These are phyloP conservation scores for Rosellinia necatrix DNA, from an alignment of 2,329 filamentous ascomycete species.

Conservation along the genomic window DNA sequence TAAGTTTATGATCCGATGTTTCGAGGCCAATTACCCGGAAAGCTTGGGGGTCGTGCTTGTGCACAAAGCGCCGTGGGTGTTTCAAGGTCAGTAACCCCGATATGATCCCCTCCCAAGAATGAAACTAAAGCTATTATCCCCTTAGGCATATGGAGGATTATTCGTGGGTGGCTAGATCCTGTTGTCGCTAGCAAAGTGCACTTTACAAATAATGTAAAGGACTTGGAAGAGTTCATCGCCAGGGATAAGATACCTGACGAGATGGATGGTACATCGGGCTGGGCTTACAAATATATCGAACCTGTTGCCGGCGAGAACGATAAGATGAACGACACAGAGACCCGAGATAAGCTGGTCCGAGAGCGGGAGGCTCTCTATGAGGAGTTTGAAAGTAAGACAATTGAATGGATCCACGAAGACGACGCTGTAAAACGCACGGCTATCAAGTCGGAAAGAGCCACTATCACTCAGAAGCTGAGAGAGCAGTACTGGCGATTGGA, in stretches of 20 bases:
- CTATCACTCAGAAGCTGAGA: conserved; percentile 66
- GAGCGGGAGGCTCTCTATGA: conserved; percentile 69
- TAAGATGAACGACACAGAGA: conserved; percentile 67
- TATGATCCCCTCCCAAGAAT: conserved; percentile 36
- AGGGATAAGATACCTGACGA: conserved; percentile 75
- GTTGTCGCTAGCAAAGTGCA: conserved; percentile 94
- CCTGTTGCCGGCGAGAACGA: conserved; percentile 77
- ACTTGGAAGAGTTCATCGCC: conserved; percentile 78
- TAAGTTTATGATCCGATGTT: conserved; percentile 99
- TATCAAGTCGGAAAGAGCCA: conserved; percentile 61
- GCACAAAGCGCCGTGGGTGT: conserved; percentile 96
- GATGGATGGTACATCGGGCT: conserved; percentile 84
- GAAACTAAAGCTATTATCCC: conserved; percentile 47
- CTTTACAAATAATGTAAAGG: conserved; percentile 82
- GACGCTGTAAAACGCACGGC: conserved; percentile 52
- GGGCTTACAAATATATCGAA: conserved; percentile 82
- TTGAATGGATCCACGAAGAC: conserved; percentile 70
- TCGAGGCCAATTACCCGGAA: conserved; percentile 98
- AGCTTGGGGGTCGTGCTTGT: conserved; percentile 87
- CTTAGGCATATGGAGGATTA: conserved; percentile 87
- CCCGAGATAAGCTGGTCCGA: conserved; percentile 65
- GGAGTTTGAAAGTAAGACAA: conserved; percentile 74
- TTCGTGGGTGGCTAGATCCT: conserved; percentile 94
- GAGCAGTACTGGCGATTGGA: conserved; percentile 89
- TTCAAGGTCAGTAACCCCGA: conserved; percentile 68